Evolutionary conservation across 768 basidiomycete genomes (phyloP), one percentile per base, ranked within the genome.

Genomic region (Pholiota molesta): DNA sequence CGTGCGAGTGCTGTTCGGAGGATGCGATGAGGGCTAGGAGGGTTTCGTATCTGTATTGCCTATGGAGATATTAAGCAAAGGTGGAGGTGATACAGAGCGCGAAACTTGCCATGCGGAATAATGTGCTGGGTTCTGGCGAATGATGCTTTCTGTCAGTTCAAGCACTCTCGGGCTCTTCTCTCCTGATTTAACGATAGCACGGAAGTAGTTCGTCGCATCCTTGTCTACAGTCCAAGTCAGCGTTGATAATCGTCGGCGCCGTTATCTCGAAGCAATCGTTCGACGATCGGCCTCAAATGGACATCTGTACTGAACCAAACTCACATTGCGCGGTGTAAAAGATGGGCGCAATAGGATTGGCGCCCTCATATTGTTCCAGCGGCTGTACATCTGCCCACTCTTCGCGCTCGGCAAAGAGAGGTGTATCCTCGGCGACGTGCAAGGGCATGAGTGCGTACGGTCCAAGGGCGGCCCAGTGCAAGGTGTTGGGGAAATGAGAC

Each of bases 31-130:
- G 74, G 3, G 85, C 83, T 2, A 95, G 68, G 2, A 98, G 83
- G 1, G 94, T 96, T 70, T 91, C 86, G 74, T 95, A 95, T 49
- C 97, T 89, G 75, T 95, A 98, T 78, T 97, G 95, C 96, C 96
- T 97, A 72, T 29, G 47, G 51, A 21, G 55, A n/a, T 33, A 23
- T 62, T 52, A 26, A 56, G 26, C 47, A 13, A 29, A 54, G 28
- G 33, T n/a, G 6, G 35, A 37, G 21, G 52, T 35, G 11, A 51
- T 44, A 23, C 17, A 9, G 53, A 16, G 35, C 26, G 44, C 19
- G 8, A 19, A 44, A 44, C 88, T 62, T 72, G 95, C 97, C 97
- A 99, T 66, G 96, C 95, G 55, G 95, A 91, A 71, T 98, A 99
- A 72, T 99, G 97, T 1, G 94, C 95, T 5, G 97, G 96, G 72